Evolutionary conservation across 352 stramenopile species (phyloP).

Genomic region (Pythium scleroteichum): DNA sequence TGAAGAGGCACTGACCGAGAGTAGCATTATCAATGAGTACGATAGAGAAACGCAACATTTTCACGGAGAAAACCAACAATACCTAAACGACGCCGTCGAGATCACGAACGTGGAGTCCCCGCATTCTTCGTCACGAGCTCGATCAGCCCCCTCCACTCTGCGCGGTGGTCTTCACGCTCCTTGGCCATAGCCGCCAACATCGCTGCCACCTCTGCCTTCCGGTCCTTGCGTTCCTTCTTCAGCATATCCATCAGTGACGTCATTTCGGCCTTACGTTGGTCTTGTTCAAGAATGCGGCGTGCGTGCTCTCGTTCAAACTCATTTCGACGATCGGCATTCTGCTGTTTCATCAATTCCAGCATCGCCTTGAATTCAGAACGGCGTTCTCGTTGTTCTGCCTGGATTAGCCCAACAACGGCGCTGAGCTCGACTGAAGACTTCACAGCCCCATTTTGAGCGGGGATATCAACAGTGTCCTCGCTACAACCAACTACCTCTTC

Average conservation of each 20-base stretch:
- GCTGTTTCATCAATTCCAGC: constrained; percentile 17
- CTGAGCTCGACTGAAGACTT: not conserved
- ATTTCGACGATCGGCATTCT: constrained; percentile 12
- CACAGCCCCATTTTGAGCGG: no score
- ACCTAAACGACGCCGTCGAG: no score
- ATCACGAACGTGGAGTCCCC: not conserved
- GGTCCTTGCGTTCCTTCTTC: constrained; percentile 14
- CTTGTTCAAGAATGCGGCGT: constrained; percentile 12
- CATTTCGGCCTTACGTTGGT: constrained; percentile 13
- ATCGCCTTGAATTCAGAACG: constrained; percentile 15
- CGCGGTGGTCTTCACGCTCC: constrained; percentile 16
- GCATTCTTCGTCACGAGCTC: constrained; percentile 13
- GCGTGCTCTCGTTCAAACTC: constrained; percentile 18
- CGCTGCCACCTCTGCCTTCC: constrained; percentile 7
- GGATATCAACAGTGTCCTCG: not conserved
- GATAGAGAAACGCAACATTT: no score
- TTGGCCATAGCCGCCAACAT: constrained; percentile 16
- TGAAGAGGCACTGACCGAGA: no score
- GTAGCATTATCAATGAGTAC: no score
- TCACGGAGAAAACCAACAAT: no score
- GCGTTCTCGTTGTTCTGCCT: constrained; percentile 8
- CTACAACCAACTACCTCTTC: not conserved
- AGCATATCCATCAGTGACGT: constrained; percentile 11
- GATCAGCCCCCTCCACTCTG: constrained; percentile 21
- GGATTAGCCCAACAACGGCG: constrained; percentile 3